Conservation (phyloP, 2,329 filamentous ascomycete genomes). For the Arthrobotrys megalospora region DNA sequence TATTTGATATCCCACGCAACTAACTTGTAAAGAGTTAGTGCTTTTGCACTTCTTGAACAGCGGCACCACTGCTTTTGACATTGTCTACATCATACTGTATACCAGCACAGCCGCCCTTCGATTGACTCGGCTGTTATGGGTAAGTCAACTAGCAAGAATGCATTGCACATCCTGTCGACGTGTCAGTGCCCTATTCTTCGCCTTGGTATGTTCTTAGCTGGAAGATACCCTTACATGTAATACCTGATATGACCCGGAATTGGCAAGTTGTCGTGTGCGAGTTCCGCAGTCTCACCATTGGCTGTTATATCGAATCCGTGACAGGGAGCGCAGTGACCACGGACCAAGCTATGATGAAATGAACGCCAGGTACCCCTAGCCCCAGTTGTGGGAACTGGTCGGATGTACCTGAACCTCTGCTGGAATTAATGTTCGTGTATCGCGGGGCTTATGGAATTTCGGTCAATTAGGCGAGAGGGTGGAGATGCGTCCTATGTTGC, state of each 20-base stretch:
- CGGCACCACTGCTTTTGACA: too few relatives aligned
- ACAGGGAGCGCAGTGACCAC: slow-evolving; percentile 14
- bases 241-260: slow-evolving; percentile 10
- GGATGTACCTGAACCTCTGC: slow-evolving; percentile 44
- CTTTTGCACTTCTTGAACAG: not conserved
- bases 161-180: slow-evolving; percentile 19
- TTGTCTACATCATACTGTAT: not conserved
- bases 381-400: slow-evolving; percentile 14
- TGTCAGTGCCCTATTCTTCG: slow-evolving; percentile 26
- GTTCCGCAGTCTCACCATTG: slow-evolving; percentile 14
- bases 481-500: slow-evolving; percentile 21
- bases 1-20: not conserved
- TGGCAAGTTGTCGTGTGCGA: slow-evolving; percentile 50
- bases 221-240: not conserved
- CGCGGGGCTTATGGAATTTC: slow-evolving; percentile 52
- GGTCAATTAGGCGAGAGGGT: slow-evolving; percentile 42
- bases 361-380: not conserved
- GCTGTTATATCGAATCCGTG: slow-evolving; percentile 15
- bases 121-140: slow-evolving; percentile 10
- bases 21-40: not conserved
- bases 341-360: slow-evolving; percentile 37
- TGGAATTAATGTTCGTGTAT: slow-evolving; percentile 56
- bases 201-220: not conserved
- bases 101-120: slow-evolving; percentile 6
- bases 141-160: not conserved